Base-by-base conservation (phyloP, 441 rosid genomes). In the Populus hybrid region DNA sequence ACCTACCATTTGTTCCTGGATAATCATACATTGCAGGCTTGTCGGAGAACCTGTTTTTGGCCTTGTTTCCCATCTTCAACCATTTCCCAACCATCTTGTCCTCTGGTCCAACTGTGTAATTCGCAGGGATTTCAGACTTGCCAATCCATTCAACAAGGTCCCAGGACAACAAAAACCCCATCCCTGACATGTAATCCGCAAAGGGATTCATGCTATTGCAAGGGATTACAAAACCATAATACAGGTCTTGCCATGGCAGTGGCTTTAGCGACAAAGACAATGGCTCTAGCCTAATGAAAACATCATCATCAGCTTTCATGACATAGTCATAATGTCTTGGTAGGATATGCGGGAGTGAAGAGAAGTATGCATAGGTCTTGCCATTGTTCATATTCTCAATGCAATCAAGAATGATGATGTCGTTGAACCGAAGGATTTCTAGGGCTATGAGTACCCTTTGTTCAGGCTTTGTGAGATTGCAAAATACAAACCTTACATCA, bases 1-100 rank as follows among this genome's bases (percentile, higher is more conserved):
- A 86, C 65, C 34, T 80, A 7, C 84, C 84, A 40, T 84, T 85
- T 30, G 85, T 76, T 38, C 86, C 84, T 10, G 87, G 91, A 80
- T 82, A 88, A 73, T 88, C 86, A 70, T 86, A 85, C 86, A 88
- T 88, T 7, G 67, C 82, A 28, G 84, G 85, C 76, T 88, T 88
- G 20, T 73, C 23, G 3, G 81, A 77, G 78, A 81, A 81, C 40
- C 86, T 42, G 28, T 85, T 84, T 74, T 70, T 84, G 6, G 73
- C 89, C 73, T 84, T 86, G 10, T 81, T 81, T 11, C 88, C 87
- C 57, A 72, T 24, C 3, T 85, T 84, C 77, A 88, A 75, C 87
- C 88, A 88, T 67, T 67, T 79, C 24, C 83, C 89, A 1, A 84
- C 87, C 83, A 87, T 1, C 85, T 85, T 85, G 76, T 88, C 89